These are phyloP conservation scores for Hippophae gyantsensis DNA, from an alignment of 306 rosid species.

Conservation along the genomic window DNA sequence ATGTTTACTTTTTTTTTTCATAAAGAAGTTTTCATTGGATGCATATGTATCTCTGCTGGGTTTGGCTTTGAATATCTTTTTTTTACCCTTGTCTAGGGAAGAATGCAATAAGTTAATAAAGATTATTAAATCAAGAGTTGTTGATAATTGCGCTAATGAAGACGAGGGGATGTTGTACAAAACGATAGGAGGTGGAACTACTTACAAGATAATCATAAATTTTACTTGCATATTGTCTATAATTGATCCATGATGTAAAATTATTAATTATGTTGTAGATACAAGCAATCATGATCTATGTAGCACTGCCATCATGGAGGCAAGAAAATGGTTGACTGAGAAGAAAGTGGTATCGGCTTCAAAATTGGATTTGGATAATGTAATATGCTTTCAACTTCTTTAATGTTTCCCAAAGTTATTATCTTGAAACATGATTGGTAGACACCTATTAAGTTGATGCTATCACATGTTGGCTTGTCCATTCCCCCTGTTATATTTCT, in stretches of 20 bases:
- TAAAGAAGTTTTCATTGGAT: not conserved
- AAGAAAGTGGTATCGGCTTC: slow-evolving; percentile 56
- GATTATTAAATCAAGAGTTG: slow-evolving; percentile 71
- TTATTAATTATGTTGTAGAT: slow-evolving; percentile 25
- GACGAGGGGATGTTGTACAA: slow-evolving; percentile 16
- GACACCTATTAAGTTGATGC: not conserved
- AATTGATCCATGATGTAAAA: not conserved
- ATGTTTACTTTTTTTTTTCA: no score
- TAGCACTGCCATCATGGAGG: slow-evolving; percentile 72
- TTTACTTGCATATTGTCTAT: not conserved
- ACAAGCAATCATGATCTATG: slow-evolving; percentile 42
- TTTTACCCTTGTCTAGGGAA: slow-evolving; percentile 57
- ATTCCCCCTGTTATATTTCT: no score
- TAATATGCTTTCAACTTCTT: slow-evolving; percentile 34
- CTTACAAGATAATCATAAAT: not conserved
- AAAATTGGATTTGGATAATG: slow-evolving; percentile 40
- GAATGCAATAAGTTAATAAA: slow-evolving; percentile 59
- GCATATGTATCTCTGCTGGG: slow-evolving; percentile 4
- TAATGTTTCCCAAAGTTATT: slow-evolving; percentile 38
- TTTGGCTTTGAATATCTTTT: slow-evolving; percentile 10
- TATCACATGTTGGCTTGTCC: not conserved
- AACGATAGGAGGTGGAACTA: slow-evolving; percentile 32
- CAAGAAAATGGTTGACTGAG: slow-evolving; percentile 74
- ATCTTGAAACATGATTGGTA: not conserved
- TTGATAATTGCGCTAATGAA: slow-evolving; percentile 35